Base-by-base conservation (phyloP, 208 protist genomes). In the Acanthamoeba culbertsoni region DNA sequence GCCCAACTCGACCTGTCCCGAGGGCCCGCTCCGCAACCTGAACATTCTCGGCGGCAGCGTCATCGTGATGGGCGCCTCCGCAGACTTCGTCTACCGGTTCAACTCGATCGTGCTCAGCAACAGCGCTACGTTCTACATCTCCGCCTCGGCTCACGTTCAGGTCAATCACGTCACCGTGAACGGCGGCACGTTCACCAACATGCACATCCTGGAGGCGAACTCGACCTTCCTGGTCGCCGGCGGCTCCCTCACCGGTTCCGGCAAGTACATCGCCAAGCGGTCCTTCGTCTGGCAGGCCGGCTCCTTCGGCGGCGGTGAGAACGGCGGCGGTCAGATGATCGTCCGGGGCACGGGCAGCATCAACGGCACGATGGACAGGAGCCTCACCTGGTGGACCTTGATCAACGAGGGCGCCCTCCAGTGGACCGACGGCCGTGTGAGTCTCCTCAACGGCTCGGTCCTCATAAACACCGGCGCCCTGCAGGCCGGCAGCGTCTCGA, bases 11-110 rank as follows among this genome's bases (percentile, higher is more conserved):
- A 75, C 84, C 31, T 91, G 84, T 57, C 31, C 45, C 28, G 37
- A 91, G n/a, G 57, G 33, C 16, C 51, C 84, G 6, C 45, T 91
- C 35, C 84, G 84, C 84, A 71, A 91, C 46, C 43, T 91, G 18
- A 40, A 73, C 43, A 48, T 91, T 14, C 84, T 91, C 28, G 84
- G 84, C 55, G 84, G 84, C 57, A 37, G 37, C 33, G 45, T 53
- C 84, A 91, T 75, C 62, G 35, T 91, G n/a, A 68, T 55, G 84
- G 40, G 45, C 26, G 84, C 84, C 8, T 55, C 84, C 43, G 40
- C 84, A 26, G 33, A 71, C 84, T 91, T 91, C n/a, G 57, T 63
- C 84, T 91, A 91, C 84, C 84, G 62, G 31, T 91, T 91, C 84
- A 91, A 73, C 84, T 75, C 57, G 35, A 51, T 91, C 26, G 55